A percentile compares a stretch with the other conserved stretches of the same genome.
Evolutionary conservation across 2,329 filamentous ascomycete species (phyloP).

Genomic region (Cordyceps cateniannulata): DNA sequence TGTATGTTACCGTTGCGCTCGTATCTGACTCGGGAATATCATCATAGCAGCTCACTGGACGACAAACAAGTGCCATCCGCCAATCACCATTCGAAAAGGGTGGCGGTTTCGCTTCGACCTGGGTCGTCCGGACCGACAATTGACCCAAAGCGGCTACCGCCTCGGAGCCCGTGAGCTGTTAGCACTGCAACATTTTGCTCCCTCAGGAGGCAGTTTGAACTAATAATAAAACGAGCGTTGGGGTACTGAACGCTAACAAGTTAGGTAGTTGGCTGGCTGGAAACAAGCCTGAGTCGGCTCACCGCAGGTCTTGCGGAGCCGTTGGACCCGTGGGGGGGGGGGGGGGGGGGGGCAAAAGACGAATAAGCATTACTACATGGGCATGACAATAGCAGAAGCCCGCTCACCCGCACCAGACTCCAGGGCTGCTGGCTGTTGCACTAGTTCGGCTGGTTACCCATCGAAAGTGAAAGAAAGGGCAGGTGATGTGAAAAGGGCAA

Average conservation of each 20-base stretch:
- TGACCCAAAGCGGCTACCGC: background rate
- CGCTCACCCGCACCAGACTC: background rate
- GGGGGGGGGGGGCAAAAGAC: background rate
- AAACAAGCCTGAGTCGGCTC: background rate
- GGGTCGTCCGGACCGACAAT: background rate
- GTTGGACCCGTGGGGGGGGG: background rate
- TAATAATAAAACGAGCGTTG: background rate
- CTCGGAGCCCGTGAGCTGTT: background rate
- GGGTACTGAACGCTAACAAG: background rate
- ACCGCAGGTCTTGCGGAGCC: constrained; percentile 10
- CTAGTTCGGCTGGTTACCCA: background rate
- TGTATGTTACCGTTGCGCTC: background rate
- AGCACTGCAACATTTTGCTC: background rate
- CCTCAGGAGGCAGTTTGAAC: background rate
- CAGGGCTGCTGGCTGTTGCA: background rate
- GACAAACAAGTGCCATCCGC: background rate
- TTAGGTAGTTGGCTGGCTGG: background rate
- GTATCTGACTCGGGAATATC: background rate
- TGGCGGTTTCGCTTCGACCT: background rate
- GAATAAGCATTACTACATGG: background rate
- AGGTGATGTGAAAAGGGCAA: constrained; percentile 5
- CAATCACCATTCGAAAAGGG: background rate
- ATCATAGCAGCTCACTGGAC: background rate
- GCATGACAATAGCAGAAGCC: background rate
- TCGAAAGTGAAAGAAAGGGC: background rate